Evolutionary conservation across 139 green algal species (phyloP).

Genomic region (Trebouxia sp.): DNA sequence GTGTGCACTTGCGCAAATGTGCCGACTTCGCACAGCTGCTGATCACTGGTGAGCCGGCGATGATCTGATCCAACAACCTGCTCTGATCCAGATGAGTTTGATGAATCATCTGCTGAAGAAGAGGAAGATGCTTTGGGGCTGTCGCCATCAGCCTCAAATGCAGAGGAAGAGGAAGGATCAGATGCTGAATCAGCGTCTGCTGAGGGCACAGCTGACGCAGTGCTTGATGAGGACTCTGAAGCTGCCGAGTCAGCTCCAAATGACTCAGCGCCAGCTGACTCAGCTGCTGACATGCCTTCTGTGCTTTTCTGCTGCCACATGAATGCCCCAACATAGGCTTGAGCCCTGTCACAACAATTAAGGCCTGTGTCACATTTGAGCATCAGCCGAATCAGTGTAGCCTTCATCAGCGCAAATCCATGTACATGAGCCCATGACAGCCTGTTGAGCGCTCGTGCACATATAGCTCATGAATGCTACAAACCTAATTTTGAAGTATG

Average conservation of each 20-base stretch:
- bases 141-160: not conserved
- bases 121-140: constrained; percentile 6
- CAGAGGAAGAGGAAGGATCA: not conserved
- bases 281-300: constrained; percentile 22
- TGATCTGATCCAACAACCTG: constrained; percentile 16
- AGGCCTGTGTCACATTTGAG: not conserved
- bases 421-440: too few species aligned
- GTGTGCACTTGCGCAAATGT: constrained; percentile 27
- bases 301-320: constrained; percentile 44
- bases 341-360: constrained; percentile 47
- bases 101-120: not conserved
- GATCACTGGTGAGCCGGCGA: constrained; percentile 25
- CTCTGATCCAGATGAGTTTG: not conserved
- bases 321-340: constrained; percentile 94
- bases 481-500: too few species aligned
- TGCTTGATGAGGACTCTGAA: not conserved
- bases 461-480: too few species aligned
- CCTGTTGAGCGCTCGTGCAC: too few species aligned
- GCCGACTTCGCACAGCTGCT: constrained; percentile 9
- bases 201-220: not conserved
- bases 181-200: not conserved
- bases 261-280: constrained; percentile 17
- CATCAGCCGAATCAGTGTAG: not conserved
- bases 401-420: too few species aligned
- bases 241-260: not conserved